Base-by-base conservation (phyloP, 2,329 filamentous ascomycete genomes). In the Fusarium sp. region DNA sequence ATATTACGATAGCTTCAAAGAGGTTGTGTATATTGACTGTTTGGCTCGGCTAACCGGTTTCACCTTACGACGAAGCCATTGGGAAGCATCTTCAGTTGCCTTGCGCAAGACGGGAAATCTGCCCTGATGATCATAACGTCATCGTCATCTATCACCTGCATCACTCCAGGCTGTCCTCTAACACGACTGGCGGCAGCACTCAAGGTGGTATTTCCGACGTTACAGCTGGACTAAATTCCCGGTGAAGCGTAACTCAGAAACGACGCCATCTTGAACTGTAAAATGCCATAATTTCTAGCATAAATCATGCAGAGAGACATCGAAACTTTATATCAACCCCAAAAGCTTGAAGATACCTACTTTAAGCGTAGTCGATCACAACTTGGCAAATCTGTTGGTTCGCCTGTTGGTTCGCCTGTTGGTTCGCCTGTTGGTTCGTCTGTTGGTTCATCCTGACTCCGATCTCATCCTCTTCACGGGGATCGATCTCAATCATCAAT, bases 191-290 rank as follows among this genome's bases (percentile, higher is more conserved):
- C 46, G 64, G 47, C 35, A 43, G 35, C 12, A 52, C 42, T 39
- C n/a, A 53, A 26, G 24, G 57, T 43, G 44, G 50, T 63, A 47
- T 66, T 57, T 31, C 66, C 56, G 46, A 46, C 38, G 63, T 69
- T 53, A 41, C 48, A 57, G 21, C 24, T 44, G 46, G 42, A 62
- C 47, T 47, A 53, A 42, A 43, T 47, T 60, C 35, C 46, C 29
- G 41, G 42, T 49, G 42, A 28, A 48, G n/a, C 21, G 58, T 64
- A 48, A 64, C 58, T 21, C 38, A 35, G 24, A 9, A 44, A n/a
- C 23, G 18, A 46, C 59, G 24, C 38, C 15, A 21, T 38, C n/a
- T 16, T 23, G 20, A 33, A 38, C 26, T 28, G 35, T 12, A 38
- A 21, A 38, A 42, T 13, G 49, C 24, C 41, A 54, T 44, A 33